Percentiles rank a stretch among this genome's conserved stretches.
Conservation (phyloP, 2,329 filamentous ascomycete species). For the Hypoxylon sp. region DNA sequence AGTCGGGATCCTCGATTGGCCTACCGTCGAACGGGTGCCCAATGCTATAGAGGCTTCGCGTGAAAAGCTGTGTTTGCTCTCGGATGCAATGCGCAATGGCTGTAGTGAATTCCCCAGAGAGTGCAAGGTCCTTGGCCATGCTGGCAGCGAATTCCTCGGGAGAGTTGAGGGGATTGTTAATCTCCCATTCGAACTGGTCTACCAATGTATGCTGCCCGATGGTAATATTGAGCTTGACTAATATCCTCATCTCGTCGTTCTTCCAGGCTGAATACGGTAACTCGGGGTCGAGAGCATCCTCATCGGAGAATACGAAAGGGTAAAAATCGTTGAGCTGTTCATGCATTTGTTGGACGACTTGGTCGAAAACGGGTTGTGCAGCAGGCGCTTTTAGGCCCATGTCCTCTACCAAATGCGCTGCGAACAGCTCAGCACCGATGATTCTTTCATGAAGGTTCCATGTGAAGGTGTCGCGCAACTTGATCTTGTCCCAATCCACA, state of each 20-base stretch:
- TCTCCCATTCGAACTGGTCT: constrained; percentile 99
- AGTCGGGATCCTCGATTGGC: constrained; percentile 91
- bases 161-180: constrained; percentile 94
- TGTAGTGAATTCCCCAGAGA: constrained; percentile 96
- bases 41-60: constrained; percentile 90
- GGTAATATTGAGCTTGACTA: constrained; percentile 97
- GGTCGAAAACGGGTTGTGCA: constrained; percentile 73
- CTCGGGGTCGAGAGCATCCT: constrained; percentile 90
- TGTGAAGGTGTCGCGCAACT: constrained; percentile 96
- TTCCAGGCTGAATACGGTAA: constrained; percentile 95
- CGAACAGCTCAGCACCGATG: constrained; percentile 84
- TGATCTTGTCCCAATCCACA: constrained; percentile 95
- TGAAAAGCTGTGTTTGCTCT: constrained; percentile 95
- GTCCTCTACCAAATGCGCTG: constrained; percentile 91
- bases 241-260: constrained; percentile 97
- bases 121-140: constrained; percentile 90
- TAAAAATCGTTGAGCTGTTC: constrained; percentile 96
- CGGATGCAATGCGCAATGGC: constrained; percentile 98
- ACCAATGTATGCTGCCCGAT: constrained; percentile 94
- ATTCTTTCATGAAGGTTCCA: constrained; percentile 97
- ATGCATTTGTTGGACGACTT: constrained; percentile 78
- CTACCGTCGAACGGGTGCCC: constrained; percentile 96
- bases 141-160: constrained; percentile 93
- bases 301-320: constrained; percentile 89
- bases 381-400: constrained; percentile 83